phyloP scores from a whole-genome alignment of 805 yeast genomes.

The Soucietia sequanensis region DNA sequence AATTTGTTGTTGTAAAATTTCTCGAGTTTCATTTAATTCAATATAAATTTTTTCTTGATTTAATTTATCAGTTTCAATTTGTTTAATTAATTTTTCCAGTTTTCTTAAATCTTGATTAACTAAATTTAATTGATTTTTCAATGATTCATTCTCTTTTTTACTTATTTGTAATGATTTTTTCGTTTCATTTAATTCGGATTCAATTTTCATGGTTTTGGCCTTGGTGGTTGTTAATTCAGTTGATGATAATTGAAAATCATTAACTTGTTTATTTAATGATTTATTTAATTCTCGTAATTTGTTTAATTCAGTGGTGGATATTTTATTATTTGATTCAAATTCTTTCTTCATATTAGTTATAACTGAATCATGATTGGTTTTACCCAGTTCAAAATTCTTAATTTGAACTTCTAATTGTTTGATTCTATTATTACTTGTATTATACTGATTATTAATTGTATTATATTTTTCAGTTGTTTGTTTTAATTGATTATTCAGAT shows the following conservation, averaged over 20 bases:
- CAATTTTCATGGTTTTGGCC: not conserved
- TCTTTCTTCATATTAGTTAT: conserved; percentile 3
- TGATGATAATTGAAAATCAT: not conserved
- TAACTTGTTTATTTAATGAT: not conserved
- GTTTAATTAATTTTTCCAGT: not conserved
- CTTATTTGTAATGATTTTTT: not conserved
- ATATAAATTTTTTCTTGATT: not conserved
- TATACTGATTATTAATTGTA: conserved; percentile 10
- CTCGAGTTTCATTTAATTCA: conserved; percentile 14
- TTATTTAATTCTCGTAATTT: conserved; percentile 2
- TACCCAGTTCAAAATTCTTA: conserved; percentile 17
- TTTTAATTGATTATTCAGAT: conserved; percentile 17
- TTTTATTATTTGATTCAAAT: not conserved
- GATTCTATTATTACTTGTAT: conserved; percentile 14
- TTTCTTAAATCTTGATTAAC: not conserved
- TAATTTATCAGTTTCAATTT: not conserved
- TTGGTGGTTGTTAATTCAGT: not conserved
- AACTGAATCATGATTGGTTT: not conserved
- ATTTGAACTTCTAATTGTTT: conserved; percentile 23
- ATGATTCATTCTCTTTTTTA: conserved; percentile 1
- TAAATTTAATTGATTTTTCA: not conserved
- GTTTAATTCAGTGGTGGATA: not conserved
- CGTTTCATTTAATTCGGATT: not conserved
- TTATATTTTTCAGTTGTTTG: conserved; percentile 10
- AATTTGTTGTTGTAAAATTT: conserved; percentile 30